Base-by-base conservation (phyloP, 2,329 filamentous ascomycete genomes). In the Fusarium caatingaense region DNA sequence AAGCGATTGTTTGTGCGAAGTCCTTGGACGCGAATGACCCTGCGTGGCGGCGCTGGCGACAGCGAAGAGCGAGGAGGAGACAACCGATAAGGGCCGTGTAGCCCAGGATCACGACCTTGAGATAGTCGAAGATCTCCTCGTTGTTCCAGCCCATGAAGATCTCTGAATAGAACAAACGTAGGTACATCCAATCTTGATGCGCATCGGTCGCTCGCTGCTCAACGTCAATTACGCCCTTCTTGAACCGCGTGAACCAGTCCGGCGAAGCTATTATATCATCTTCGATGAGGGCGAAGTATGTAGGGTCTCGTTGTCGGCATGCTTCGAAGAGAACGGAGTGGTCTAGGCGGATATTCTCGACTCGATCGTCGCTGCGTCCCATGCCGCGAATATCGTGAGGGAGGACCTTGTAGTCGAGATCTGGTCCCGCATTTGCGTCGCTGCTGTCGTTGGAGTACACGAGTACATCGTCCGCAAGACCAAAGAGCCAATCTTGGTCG, bases 151-250 rank as follows among this genome's bases (percentile, higher is more conserved):
- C 79, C 73, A 81, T 78, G 15, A 78, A 73, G 3, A 78, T 67
- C 59, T 81, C 80, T 7, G 79, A 80, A 65, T 81, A 81, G 67
- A 81, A 81, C 28, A 81, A 67, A 1, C 80, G 77, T 3, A 81
- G 66, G 58, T 81, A 81, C 34, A 80, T 59, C 79, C 79, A 80
- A 56, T 78, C 75, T 18, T 46, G 28, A 8, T 72, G 61, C 8
- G 58, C 54, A 11, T 59, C 49, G 10, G 64, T 62, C 11, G 71
- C 48, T 15, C 53, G 50, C 10, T 69, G 60, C 60, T 80, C 78
- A 28, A 80, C 71, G 8, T 76, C 57, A 1, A 61, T 60, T 2
- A 81, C 57, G 2, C 74, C 80, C 23, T 57, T 66, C 11, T 71
- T 69, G n/a, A 79, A 69, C 3, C 75, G 70, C 6, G 61, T 58